phyloP scores from a whole-genome alignment of 495 filamentous ascomycete species.

The Xylaria venustula region DNA sequence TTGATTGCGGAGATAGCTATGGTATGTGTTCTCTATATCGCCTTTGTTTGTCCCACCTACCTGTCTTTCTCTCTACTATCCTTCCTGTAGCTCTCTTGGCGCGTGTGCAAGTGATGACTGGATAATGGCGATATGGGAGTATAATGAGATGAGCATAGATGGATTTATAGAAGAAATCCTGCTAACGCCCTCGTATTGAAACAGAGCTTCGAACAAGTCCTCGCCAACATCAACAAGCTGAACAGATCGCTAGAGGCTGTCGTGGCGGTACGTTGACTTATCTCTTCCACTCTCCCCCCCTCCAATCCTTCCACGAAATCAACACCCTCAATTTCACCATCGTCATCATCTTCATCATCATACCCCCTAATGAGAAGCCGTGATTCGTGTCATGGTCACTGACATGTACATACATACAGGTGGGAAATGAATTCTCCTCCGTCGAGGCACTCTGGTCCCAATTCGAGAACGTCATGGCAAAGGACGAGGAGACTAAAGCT shows the following conservation, averaged over 20 bases:
- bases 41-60: not conserved
- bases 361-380: too few species aligned
- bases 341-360: not conserved
- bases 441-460: constrained; percentile 96
- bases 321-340: too few species aligned
- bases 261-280: constrained; percentile 63
- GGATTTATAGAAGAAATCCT: too few species aligned
- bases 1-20: constrained; percentile 76
- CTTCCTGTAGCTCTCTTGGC: not conserved
- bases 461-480: constrained; percentile 95
- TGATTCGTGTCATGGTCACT: too few species aligned
- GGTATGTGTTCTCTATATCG: constrained; percentile 44
- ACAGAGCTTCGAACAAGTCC: constrained; percentile 87
- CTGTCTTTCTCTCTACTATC: not conserved
- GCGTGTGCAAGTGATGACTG: too few species aligned
- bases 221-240: constrained; percentile 93
- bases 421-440: constrained; percentile 95
- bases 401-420: constrained; percentile 43
- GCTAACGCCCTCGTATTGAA: not conserved
- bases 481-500: constrained; percentile 55
- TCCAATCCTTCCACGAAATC: too few species aligned
- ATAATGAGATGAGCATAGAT: too few species aligned
- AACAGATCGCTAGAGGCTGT: constrained; percentile 91
- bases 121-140: too few species aligned
- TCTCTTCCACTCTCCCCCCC: too few species aligned